Base-by-base conservation (phyloP, 1,284 basidiomycete genomes). In the Cryptococcus sp. region DNA sequence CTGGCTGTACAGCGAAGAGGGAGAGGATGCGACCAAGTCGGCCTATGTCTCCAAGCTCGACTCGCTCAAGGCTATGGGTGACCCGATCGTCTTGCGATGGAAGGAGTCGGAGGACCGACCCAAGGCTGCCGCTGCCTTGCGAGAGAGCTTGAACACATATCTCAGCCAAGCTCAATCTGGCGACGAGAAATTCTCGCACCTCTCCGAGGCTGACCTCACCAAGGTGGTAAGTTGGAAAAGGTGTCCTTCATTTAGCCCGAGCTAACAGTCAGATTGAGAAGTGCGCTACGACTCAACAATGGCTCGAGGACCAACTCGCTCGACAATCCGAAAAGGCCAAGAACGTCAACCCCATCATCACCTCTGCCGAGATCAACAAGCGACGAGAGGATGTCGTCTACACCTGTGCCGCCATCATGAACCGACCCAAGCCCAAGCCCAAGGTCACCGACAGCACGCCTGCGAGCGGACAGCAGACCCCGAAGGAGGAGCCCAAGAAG, bases 1-100 rank as follows among this genome's bases (percentile, higher is more conserved):
- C 71, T 97, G 92, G 92, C 79, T 97, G 39, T 95, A 95, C 82
- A 80, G 82, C 34, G 90, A 94, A 54, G 92, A 95, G 69, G 92
- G 91, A 61, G 92, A 95, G 75, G 90, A 94, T 54, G 87, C 92
- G 37, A 82, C 80, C 66, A 97, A 95, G 76, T 93, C 89, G 1
- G 85, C 83, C 22, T 94, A 95, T 74, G 84, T 90, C 55, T 58
- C 77, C 31, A 82, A 84, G 47, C 81, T 95, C 53, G 86, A 91
- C 58, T 76, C 77, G 3, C 82, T 93, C 68, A 88, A 90, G 73
- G 79, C 75, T 42, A 77, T 90, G 57, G 90, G 90, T 23, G 86
- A 92, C 76, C 86, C 85, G 39, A 83, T 95, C 74, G 78, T 82
- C 51, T 77, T 82, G 71, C 86, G 91, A 46, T 87, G 80, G 78